These are phyloP conservation scores for Mortierella sp. DNA, from an alignment of 371 early-diverging fungal species.

Conservation along the genomic window DNA sequence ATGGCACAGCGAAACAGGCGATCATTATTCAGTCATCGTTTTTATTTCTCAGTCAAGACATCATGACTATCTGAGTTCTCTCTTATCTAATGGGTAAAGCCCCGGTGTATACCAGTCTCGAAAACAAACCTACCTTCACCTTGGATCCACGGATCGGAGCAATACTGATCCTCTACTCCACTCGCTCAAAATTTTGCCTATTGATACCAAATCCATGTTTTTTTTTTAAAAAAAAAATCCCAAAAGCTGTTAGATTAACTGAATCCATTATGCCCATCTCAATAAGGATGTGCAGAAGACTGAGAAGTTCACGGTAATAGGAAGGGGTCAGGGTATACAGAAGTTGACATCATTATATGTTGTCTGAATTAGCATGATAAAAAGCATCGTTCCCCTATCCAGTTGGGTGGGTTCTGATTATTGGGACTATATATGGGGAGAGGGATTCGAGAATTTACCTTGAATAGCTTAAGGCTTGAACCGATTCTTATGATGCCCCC, in stretches of 20 bases:
- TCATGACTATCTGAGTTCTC: too few species aligned
- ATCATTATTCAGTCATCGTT: too few species aligned
- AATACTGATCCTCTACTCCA: too few species aligned
- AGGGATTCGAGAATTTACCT: background rate
- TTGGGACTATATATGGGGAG: background rate
- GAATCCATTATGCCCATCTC: background rate
- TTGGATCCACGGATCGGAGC: too few species aligned
- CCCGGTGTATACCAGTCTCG: too few species aligned
- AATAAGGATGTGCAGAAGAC: too few species aligned
- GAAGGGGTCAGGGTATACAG: slow-evolving; percentile 1
- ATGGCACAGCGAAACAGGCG: too few species aligned
- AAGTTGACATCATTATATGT: background rate
- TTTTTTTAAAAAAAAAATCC: slow-evolving; percentile 5
- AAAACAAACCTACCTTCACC: too few species aligned
- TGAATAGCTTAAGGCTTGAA: background rate
- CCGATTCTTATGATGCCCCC: background rate
- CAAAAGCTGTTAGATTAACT: too few species aligned
- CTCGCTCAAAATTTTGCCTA: too few species aligned
- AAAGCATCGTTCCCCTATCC: slow-evolving; percentile 5
- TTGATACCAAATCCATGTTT: background rate
- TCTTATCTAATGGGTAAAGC: too few species aligned
- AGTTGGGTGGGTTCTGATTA: background rate
- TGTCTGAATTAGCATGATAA: slow-evolving; percentile 10
- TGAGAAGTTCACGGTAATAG: background rate
- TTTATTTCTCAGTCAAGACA: too few species aligned